Conservation (phyloP, 345 rosid genomes). For the Camelina hispida region DNA sequence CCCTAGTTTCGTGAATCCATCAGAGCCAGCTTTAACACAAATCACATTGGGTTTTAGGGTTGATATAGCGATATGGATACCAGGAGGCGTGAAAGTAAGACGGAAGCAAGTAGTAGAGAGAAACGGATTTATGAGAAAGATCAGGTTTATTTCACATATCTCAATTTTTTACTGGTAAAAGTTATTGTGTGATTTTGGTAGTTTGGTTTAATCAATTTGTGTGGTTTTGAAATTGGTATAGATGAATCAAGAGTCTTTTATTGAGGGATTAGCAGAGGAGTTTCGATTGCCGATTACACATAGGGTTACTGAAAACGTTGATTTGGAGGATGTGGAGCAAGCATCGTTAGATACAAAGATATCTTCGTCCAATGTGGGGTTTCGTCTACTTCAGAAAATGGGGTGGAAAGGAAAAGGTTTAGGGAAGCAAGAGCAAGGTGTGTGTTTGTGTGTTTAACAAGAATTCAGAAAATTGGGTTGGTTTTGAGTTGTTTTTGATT, state of each 20-base stretch:
- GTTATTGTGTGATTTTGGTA: background rate
- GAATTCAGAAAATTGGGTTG: background rate
- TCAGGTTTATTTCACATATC: constrained; percentile 45
- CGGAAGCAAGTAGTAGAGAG: constrained; percentile 52
- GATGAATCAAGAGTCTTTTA: constrained; percentile 61
- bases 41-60: background rate
- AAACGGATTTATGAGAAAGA: constrained; percentile 49
- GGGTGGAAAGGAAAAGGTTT: constrained; percentile 99
- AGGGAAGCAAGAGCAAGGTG: constrained; percentile 96
- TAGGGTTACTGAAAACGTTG: constrained; percentile 80
- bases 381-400: constrained; percentile 96
- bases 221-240: constrained; percentile 7
- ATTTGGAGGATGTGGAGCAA: constrained; percentile 88
- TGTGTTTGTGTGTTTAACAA: constrained; percentile 35
- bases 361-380: constrained; percentile 87
- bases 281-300: constrained; percentile 79
- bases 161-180: background rate
- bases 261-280: constrained; percentile 74
- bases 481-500: constrained; percentile 17
- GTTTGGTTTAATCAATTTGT: constrained; percentile 13
- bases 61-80: constrained; percentile 53
- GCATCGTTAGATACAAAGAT: constrained; percentile 80
- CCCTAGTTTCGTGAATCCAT: constrained; percentile 12
- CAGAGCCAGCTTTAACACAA: background rate
- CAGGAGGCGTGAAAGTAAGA: constrained; percentile 43